phyloP scores from a whole-genome alignment of 331 rosid genomes.

The Cydonia oblonga region DNA sequence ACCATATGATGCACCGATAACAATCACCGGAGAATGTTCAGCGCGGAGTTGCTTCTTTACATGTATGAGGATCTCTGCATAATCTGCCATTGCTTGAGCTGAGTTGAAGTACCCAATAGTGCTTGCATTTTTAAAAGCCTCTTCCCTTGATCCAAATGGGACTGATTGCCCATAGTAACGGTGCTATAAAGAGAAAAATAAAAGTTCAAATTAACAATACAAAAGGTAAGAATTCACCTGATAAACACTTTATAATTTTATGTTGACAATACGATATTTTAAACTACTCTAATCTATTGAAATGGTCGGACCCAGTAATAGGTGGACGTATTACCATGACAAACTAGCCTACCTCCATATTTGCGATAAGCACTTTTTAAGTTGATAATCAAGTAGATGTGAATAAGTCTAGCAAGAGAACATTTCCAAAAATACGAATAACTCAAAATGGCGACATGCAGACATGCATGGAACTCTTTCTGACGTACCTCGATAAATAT shows the following conservation, averaged over 20 bases:
- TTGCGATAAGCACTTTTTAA: no score
- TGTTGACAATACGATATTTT: no score
- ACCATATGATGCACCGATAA: slow-evolving; percentile 75
- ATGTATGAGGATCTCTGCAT: slow-evolving; percentile 50
- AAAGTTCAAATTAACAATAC: background rate
- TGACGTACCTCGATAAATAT: slow-evolving; percentile 49
- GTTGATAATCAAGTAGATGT: no score
- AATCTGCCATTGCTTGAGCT: slow-evolving; percentile 69
- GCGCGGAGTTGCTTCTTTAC: slow-evolving; percentile 35
- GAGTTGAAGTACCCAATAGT: slow-evolving; percentile 70
- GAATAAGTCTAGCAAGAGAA: background rate
- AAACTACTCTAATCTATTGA: no score
- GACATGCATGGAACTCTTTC: background rate
- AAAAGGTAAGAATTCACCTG: background rate
- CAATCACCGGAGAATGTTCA: slow-evolving; percentile 49
- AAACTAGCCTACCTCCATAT: no score
- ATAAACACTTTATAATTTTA: no score
- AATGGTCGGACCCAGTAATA: no score
- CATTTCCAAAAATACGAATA: background rate
- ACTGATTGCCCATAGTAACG: slow-evolving; percentile 67
- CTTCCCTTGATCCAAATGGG: slow-evolving; percentile 64
- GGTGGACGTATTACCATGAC: no score
- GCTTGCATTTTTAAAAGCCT: slow-evolving; percentile 49
- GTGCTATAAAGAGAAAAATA: slow-evolving; percentile 26
- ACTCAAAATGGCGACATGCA: no score